Evolutionary conservation across 768 basidiomycete genomes (phyloP).

Genomic region (Tephrocybe sp.): DNA sequence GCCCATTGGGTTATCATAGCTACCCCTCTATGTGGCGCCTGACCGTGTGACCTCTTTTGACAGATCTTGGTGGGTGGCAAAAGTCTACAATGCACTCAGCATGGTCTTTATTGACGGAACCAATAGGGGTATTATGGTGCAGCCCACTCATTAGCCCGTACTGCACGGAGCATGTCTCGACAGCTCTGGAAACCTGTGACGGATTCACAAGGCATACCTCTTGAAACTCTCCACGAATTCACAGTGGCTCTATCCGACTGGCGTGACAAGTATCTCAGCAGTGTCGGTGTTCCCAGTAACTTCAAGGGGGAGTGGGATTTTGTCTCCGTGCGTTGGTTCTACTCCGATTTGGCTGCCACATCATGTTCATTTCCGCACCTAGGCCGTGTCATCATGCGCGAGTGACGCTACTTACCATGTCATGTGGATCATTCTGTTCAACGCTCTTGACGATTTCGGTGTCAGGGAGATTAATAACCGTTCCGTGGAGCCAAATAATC

Average conservation of each 20-base stretch:
- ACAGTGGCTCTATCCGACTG: conserved; percentile 61
- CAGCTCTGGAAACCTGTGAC: conserved; percentile 79
- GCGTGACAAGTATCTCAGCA: conserved; percentile 71
- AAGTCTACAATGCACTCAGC: conserved; percentile 11
- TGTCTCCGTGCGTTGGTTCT: conserved; percentile 46
- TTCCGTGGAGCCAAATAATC: conserved; percentile 34
- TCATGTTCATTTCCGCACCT: conserved; percentile 11
- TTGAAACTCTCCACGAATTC: conserved; percentile 58
- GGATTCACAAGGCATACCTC: conserved; percentile 73
- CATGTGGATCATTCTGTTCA: conserved; percentile 85
- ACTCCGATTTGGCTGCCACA: conserved; percentile 4
- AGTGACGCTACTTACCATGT: conserved; percentile 89
- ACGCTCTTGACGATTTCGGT: conserved; percentile 82
- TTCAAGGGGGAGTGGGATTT: conserved; percentile 91
- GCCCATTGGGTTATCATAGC: not conserved
- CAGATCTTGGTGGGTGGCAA: conserved; percentile 64
- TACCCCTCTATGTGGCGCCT: conserved; percentile 9
- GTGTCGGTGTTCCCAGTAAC: conserved; percentile 84
- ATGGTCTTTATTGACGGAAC: conserved; percentile 15
- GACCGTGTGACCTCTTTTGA: conserved; percentile 14
- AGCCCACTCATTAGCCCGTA: conserved; percentile 78
- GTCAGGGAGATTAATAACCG: conserved; percentile 67
- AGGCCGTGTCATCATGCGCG: conserved; percentile 61
- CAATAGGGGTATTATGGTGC: conserved; percentile 79
- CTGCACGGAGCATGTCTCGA: conserved; percentile 77